Percentiles rank a stretch among this genome's conserved stretches.
These are phyloP conservation scores for Rossbeevera mucosa DNA, from an alignment of 768 basidiomycete species.

Conservation along the genomic window DNA sequence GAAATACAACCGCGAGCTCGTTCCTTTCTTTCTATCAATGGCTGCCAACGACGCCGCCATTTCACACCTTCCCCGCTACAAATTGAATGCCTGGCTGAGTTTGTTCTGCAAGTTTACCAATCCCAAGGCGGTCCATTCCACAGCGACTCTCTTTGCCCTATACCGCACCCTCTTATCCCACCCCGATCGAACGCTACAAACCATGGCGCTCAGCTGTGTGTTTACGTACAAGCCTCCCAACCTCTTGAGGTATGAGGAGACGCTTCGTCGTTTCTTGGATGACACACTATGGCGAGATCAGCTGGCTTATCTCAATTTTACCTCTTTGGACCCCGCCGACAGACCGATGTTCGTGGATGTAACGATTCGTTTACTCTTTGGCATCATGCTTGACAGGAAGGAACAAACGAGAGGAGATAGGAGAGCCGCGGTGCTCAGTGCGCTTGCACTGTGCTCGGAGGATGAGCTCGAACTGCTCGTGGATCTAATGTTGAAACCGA, in stretches of 20 bases:
- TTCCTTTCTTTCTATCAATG: conserved; percentile 73
- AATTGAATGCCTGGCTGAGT: conserved; percentile 71
- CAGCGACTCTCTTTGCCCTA: conserved; percentile 57
- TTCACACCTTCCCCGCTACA: conserved; percentile 49
- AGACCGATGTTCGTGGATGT: conserved; percentile 65
- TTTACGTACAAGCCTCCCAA: conserved; percentile 73
- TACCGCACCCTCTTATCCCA: conserved; percentile 79
- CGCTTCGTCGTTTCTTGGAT: conserved; percentile 68
- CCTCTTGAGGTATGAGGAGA: conserved; percentile 53
- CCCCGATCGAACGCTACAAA: conserved; percentile 77
- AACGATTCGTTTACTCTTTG: conserved; percentile 76
- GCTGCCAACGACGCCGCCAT: conserved; percentile 29
- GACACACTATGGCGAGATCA: conserved; percentile 88
- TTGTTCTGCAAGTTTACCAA: conserved; percentile 89
- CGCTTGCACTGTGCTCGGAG: conserved; percentile 64
- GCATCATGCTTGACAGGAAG: conserved; percentile 77
- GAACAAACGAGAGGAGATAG: conserved; percentile 63
- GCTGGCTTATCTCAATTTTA: conserved; percentile 65
- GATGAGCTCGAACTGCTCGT: conserved; percentile 74
- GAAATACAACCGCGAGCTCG: conserved; percentile 80
- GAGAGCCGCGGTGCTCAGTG: conserved; percentile 67
- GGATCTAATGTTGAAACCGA: conserved; percentile 81
- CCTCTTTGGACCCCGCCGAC: conserved; percentile 50
- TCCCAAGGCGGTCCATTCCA: conserved; percentile 80
- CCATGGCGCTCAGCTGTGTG: conserved; percentile 69